Evolutionary conservation across 371 early-diverging fungal species (phyloP).

Genomic region (Mortierella sp.): DNA sequence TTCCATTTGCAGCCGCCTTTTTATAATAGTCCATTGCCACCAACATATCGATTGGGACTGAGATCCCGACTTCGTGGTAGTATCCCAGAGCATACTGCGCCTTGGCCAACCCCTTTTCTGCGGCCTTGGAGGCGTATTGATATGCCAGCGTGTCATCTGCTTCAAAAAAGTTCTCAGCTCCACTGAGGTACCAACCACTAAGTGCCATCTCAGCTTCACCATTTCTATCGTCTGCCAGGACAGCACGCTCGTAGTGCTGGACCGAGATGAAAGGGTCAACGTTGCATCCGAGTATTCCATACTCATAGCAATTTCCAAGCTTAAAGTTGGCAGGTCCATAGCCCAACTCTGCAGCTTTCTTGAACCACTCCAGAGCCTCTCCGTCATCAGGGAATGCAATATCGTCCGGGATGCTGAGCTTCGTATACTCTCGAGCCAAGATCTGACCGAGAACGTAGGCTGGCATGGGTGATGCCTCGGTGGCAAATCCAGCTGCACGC

Average conservation of each 20-base stretch:
- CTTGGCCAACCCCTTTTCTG: conserved; percentile 84
- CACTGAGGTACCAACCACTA: conserved; percentile 97
- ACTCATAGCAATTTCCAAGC: conserved; percentile 89
- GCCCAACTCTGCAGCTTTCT: conserved; percentile 68
- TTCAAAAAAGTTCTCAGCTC: conserved; percentile 75
- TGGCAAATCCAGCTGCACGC: conserved; percentile 75
- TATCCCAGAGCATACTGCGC: conserved; percentile 97
- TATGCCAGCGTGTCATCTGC: conserved; percentile 92
- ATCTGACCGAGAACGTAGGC: conserved; percentile 78
- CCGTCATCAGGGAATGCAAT: conserved; percentile 57
- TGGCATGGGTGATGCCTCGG: conserved; percentile 73
- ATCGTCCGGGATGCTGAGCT: conserved; percentile 57
- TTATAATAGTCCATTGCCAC: conserved; percentile 86
- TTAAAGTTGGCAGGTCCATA: conserved; percentile 80
- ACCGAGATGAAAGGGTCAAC: conserved; percentile 82
- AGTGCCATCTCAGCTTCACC: conserved; percentile 94
- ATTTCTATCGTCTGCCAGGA: conserved; percentile 84
- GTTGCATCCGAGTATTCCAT: conserved; percentile 71
- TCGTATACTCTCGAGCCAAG: conserved; percentile 55
- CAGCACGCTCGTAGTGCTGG: conserved; percentile 85
- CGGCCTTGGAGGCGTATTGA: conserved; percentile 88
- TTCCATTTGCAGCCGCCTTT: conserved; percentile 67
- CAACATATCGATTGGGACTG: conserved; percentile 71
- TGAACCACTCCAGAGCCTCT: conserved; percentile 60
- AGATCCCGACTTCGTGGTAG: conserved; percentile 91